phyloP scores from a whole-genome alignment of 73 alveolate species.

The Paramecium octaurelia region DNA sequence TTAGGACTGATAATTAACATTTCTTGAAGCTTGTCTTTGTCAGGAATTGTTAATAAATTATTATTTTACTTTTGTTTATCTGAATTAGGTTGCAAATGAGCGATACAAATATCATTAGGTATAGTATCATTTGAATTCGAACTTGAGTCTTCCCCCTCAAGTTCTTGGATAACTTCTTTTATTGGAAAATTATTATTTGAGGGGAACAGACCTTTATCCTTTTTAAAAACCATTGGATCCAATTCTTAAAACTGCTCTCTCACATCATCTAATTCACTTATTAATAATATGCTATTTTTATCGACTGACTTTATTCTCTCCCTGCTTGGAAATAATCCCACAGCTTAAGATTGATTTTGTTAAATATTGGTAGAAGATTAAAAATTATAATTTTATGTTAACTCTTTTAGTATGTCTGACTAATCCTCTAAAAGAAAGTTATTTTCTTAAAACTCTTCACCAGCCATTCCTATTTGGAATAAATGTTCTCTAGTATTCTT shows the following conservation, averaged over 20 bases:
- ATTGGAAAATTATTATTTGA: neutral
- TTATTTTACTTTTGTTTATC: neutral
- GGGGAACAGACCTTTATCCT: neutral
- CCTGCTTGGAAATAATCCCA: neutral
- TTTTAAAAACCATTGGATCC: neutral
- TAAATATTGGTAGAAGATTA: neutral
- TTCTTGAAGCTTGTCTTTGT: neutral
- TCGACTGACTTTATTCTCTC: neutral
- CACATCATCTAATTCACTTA: neutral
- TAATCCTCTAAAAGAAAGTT: neutral
- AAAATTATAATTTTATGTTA: neutral
- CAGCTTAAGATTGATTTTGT: neutral
- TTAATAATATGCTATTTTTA: neutral
- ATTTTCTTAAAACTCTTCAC: neutral
- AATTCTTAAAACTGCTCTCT: neutral
- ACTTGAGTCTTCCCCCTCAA: neutral
- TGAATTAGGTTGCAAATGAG: neutral
- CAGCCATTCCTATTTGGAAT: neutral
- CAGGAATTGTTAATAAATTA: neutral
- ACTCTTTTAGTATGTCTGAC: neutral
- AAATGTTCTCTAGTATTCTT: neutral
- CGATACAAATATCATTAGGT: neutral
- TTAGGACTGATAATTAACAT: neutral
- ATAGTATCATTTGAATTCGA: neutral
- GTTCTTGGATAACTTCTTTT: neutral